A percentile compares a stretch with the other conserved stretches of the same genome.
Conservation (phyloP, 176 grass and related monocot species). For the Musa troglodytarum region DNA sequence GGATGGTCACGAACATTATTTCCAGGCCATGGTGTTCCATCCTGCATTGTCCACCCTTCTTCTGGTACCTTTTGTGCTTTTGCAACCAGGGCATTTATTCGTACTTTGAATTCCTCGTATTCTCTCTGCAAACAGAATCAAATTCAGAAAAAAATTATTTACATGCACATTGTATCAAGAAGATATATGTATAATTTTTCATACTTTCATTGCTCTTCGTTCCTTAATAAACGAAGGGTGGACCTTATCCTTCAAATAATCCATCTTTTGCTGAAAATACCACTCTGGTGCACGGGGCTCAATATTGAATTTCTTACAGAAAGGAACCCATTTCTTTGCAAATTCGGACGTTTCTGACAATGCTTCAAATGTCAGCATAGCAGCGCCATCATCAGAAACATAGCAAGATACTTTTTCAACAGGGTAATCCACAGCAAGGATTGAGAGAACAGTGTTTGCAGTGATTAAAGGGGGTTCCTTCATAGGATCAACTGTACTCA, state of each 20-base stretch:
- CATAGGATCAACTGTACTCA: constrained; percentile 79
- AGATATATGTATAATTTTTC: neutral
- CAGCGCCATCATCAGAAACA: constrained; percentile 95
- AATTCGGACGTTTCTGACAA: constrained; percentile 92
- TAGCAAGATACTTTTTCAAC: constrained; percentile 87
- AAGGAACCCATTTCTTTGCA: constrained; percentile 93
- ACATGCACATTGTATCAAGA: neutral
- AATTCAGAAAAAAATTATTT: constrained; percentile 9
- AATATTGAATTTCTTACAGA: constrained; percentile 71
- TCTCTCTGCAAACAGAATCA: constrained; percentile 55
- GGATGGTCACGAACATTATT: constrained; percentile 92
- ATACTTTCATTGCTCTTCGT: constrained; percentile 88
- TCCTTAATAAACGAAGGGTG: constrained; percentile 66
- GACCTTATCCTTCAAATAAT: constrained; percentile 89
- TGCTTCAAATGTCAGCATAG: constrained; percentile 85
- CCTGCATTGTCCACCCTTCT: constrained; percentile 97
- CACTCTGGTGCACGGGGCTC: constrained; percentile 79
- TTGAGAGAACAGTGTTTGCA: constrained; percentile 88
- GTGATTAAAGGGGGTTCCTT: constrained; percentile 90
- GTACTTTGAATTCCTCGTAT: constrained; percentile 88
- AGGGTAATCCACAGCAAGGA: constrained; percentile 78
- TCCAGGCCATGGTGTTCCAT: constrained; percentile 89
- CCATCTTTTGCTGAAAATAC: constrained; percentile 91
- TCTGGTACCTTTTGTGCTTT: constrained; percentile 88
- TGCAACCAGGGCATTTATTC: constrained; percentile 84